A percentile compares a stretch with the other conserved stretches of the same genome.
Conservation (phyloP, 1,284 basidiomycete species). For the Anthracocystis panici-leucophaei region DNA sequence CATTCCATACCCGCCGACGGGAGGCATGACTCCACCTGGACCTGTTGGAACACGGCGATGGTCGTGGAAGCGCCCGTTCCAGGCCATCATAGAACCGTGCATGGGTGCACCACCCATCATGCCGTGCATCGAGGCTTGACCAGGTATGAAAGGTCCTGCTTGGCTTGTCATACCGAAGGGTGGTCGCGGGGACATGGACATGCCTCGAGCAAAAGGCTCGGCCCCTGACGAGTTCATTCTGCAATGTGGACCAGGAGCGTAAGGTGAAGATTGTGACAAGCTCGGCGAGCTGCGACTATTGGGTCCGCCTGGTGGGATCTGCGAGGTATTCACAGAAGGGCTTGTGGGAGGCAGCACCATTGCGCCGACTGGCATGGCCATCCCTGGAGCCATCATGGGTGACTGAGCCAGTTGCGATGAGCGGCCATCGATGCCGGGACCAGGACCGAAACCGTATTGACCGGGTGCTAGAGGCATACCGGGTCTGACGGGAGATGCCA, state of each 20-base stretch:
- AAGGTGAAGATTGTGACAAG: conserved; percentile 30
- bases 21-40: conserved; percentile 45
- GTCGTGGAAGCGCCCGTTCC: conserved; percentile 46
- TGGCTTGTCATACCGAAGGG: conserved; percentile 37
- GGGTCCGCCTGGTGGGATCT: conserved; percentile 13
- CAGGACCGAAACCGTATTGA: conserved; percentile 29
- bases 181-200: conserved; percentile 34
- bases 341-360: conserved; percentile 41
- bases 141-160: conserved; percentile 31
- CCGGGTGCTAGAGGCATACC: conserved; percentile 30
- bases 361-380: conserved; percentile 28
- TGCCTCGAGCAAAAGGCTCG: conserved; percentile 25
- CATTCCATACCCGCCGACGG: conserved; percentile 29
- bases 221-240: conserved; percentile 31
- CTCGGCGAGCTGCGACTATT: conserved; percentile 32
- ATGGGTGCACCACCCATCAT: conserved; percentile 34
- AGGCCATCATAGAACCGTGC: conserved; percentile 25
- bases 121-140: conserved; percentile 29
- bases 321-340: conserved; percentile 23
- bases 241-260: conserved; percentile 25
- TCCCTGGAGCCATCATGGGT: conserved; percentile 45
- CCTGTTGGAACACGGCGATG: conserved; percentile 49
- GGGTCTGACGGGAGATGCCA: conserved; percentile 27
- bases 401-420: conserved; percentile 35
- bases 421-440: conserved; percentile 21